Evolutionary conservation across 495 filamentous ascomycete species (phyloP).

Genomic region (Talaromyces thailandensis): DNA sequence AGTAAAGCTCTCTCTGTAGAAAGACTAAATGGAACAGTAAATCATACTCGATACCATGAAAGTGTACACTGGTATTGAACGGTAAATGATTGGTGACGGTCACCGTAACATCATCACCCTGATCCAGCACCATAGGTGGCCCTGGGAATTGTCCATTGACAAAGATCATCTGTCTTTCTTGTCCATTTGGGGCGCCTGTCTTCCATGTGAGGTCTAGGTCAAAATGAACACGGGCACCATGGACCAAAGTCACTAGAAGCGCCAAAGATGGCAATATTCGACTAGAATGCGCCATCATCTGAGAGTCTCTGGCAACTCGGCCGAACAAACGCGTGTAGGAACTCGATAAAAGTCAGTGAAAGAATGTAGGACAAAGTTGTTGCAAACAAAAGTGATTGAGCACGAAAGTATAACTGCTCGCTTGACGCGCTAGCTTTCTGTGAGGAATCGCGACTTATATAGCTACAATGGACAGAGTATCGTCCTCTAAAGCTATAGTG

Average conservation of each 20-base stretch:
- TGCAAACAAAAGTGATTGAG: background rate
- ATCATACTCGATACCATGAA: conserved; percentile 20
- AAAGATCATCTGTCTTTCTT: conserved; percentile 34
- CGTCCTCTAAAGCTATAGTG: background rate
- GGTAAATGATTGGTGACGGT: conserved; percentile 9
- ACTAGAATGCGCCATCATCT: background rate
- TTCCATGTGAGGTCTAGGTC: conserved; percentile 30
- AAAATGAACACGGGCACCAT: conserved; percentile 17
- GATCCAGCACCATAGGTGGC: conserved; percentile 42
- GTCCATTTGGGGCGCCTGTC: conserved; percentile 26
- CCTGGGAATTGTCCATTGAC: conserved; percentile 50
- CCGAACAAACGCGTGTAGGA: background rate
- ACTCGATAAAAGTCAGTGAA: background rate
- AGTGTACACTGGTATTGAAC: conserved; percentile 39
- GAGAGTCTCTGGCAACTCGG: background rate
- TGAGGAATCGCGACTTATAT: background rate
- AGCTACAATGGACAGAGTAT: background rate
- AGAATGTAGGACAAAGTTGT: background rate
- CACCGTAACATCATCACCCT: conserved; percentile 48
- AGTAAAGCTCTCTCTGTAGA: background rate
- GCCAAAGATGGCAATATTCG: background rate
- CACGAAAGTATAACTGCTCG: background rate
- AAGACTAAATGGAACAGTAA: background rate
- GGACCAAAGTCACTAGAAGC: background rate
- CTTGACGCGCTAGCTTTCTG: background rate